Base-by-base conservation (phyloP, 768 basidiomycete genomes). In the Cubamyces lactineus region DNA sequence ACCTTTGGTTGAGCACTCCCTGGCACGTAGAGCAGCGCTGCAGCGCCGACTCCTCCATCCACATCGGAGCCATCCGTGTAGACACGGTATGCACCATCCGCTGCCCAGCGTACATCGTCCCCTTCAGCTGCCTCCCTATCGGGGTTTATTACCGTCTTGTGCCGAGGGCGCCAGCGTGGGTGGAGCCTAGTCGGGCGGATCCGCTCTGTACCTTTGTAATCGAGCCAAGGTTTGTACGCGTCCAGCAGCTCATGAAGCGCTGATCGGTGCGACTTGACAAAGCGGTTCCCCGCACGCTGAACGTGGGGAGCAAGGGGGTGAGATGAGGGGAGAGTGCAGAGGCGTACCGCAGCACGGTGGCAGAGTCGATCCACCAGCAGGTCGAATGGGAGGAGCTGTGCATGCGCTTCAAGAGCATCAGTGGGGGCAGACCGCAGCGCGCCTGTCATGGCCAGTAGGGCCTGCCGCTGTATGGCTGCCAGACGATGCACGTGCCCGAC, bases 51-150 rank as follows among this genome's bases (percentile, higher is more conserved):
- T 15, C 62, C 61, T 2, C 71, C 69, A 6, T 71, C 60, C 15
- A 67, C 45, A 0, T 64, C 71, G 13, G 70, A 76, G 5, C 75
- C 73, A 43, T 75, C 75, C 3, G 73, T 66, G 57, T 72, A 76
- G 0, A 75, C 54, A 12, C 56, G 43, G 0, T 62, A 42, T 0
- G 61, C 62, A 15, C 48, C 43, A 0, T 39, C 17, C n/a, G 17
- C 28, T 30, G 12, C 40, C 53, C 63, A 65, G 1, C 9, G 5
- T 5, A 8, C 12, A 12, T 64, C 65, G 0, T 65, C 51, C 45
- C 28, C 53, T 11, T 28, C 12, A 1, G 70, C 69, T 6, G 24
- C 51, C 13, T 61, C 56, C 7, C 60, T 42, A 24, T 61, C 39
- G 1, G 12, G 9, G 2, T 50, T 51, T 0, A 67, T 62, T 1